Percentiles rank a stretch among this genome's conserved stretches.
phyloP scores from a whole-genome alignment of 1,284 basidiomycete species.

The Microbotryum violaceum region DNA sequence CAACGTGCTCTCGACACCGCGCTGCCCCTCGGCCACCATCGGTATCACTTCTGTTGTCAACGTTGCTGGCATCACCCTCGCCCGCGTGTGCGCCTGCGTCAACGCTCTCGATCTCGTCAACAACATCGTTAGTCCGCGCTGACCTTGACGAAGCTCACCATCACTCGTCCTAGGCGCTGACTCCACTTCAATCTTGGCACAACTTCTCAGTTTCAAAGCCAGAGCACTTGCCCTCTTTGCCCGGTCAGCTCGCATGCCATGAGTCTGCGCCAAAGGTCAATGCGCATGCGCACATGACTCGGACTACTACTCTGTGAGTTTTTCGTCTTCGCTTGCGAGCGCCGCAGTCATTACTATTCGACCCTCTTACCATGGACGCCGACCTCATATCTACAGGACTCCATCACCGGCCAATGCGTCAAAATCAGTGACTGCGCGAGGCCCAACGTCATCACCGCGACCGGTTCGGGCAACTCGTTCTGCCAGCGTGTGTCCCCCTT shows the following conservation, averaged over 20 bases:
- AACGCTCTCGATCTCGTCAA: background rate
- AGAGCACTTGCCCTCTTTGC: background rate
- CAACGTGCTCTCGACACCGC: conserved; percentile 9
- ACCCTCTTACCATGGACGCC: too few species aligned
- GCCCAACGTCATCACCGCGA: conserved; percentile 1
- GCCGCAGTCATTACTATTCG: too few species aligned
- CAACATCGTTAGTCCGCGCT: conserved; percentile 1
- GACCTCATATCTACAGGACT: conserved; percentile 1
- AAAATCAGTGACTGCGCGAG: background rate
- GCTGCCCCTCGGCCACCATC: conserved; percentile 11
- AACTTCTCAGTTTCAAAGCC: background rate
- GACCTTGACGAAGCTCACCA: background rate
- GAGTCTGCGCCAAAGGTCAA: conserved; percentile 10
- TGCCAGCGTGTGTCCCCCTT: conserved; percentile 8
- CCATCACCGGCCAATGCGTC: conserved; percentile 2
- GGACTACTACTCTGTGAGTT: conserved; percentile 4
- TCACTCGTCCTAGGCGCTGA: background rate
- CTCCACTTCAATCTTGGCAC: background rate
- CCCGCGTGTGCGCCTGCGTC: conserved; percentile 12
- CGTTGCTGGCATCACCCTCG: conserved; percentile 1
- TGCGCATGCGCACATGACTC: conserved; percentile 11
- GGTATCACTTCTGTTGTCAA: conserved; percentile 2
- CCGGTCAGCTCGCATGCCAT: conserved; percentile 4
- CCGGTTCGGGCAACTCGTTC: conserved; percentile 4
- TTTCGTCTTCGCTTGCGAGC: too few species aligned